These are phyloP conservation scores for Rhizophora mangle DNA, from an alignment of 345 rosid species.

Conservation along the genomic window DNA sequence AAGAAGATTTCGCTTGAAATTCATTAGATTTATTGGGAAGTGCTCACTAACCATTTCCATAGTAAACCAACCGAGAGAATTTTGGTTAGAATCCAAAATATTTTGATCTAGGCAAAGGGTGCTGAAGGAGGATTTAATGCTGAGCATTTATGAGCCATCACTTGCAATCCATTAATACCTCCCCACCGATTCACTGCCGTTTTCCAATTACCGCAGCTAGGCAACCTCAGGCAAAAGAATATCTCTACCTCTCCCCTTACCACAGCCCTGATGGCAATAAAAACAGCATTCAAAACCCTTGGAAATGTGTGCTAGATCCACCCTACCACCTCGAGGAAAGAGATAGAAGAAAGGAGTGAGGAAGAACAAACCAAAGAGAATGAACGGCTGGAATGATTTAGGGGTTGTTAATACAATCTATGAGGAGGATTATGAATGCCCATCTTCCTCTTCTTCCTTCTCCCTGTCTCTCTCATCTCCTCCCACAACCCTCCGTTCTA, in stretches of 20 bases:
- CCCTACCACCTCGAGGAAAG: not conserved
- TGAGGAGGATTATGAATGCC: slow-evolving; percentile 61
- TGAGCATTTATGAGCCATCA: slow-evolving; percentile 55
- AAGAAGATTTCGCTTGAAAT: not conserved
- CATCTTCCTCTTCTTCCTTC: slow-evolving; percentile 30
- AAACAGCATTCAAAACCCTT: slow-evolving; percentile 1
- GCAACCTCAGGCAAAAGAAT: slow-evolving; percentile 10
- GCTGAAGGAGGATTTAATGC: slow-evolving; percentile 11
- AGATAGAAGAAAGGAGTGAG: not conserved
- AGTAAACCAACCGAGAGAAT: slow-evolving; percentile 7
- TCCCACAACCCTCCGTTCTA: slow-evolving; percentile 46
- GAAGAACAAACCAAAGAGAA: not conserved
- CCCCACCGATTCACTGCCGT: slow-evolving; percentile 14
- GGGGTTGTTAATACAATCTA: slow-evolving; percentile 78
- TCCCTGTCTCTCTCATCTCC: slow-evolving; percentile 32
- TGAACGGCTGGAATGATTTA: slow-evolving; percentile 54
- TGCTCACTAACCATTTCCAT: not conserved
- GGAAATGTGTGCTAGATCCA: not conserved
- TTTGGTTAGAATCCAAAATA: slow-evolving; percentile 9
- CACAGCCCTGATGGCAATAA: slow-evolving; percentile 16
- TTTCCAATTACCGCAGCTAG: not conserved
- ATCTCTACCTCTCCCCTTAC: slow-evolving; percentile 16
- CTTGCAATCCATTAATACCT: slow-evolving; percentile 51
- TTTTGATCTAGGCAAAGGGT: slow-evolving; percentile 1
- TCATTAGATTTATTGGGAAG: not conserved